A percentile compares a stretch with the other conserved stretches of the same genome.
These are phyloP conservation scores for Diaporthe aspalathi DNA, from an alignment of 2,329 filamentous ascomycete genomes.

Conservation along the genomic window DNA sequence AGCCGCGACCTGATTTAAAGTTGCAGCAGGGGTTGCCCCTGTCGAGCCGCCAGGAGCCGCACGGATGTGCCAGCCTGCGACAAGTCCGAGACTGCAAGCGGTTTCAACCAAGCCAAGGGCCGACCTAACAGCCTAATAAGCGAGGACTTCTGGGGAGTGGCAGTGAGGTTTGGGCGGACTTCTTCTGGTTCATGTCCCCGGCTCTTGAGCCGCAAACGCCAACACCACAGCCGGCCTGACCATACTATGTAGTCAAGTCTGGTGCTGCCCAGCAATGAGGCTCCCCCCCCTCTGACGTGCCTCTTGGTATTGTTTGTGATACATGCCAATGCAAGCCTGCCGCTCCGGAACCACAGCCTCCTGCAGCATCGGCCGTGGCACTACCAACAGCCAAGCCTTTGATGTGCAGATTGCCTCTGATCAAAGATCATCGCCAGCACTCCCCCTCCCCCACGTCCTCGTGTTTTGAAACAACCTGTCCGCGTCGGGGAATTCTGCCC, in stretches of 20 bases:
- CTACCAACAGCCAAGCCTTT: slow-evolving; percentile 21
- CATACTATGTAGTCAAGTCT: background rate
- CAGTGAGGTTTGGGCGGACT: slow-evolving; percentile 1
- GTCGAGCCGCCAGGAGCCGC: slow-evolving; percentile 27
- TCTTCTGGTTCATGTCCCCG: background rate
- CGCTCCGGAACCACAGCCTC: background rate
- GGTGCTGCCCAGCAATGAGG: slow-evolving; percentile 9
- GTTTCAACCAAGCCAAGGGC: slow-evolving; percentile 36
- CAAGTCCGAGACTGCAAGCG: slow-evolving; percentile 37
- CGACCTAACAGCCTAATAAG: no score
- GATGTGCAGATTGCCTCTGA: slow-evolving; percentile 28
- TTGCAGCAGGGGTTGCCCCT: slow-evolving; percentile 40
- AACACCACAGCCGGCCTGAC: background rate
- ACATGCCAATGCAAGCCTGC: slow-evolving; percentile 25
- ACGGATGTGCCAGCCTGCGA: slow-evolving; percentile 38
- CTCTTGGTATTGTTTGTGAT: slow-evolving; percentile 19
- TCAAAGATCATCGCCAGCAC: slow-evolving; percentile 19
- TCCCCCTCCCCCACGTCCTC: background rate
- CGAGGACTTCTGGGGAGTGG: slow-evolving; percentile 1
- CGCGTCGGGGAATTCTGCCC: background rate
- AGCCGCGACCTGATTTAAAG: slow-evolving; percentile 48
- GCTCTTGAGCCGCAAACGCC: background rate
- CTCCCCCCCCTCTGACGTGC: slow-evolving; percentile 18
- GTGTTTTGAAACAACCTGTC: slow-evolving; percentile 25
- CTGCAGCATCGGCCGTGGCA: slow-evolving; percentile 10